Conservation (phyloP, 2,329 filamentous ascomycete genomes). For the Fusarium buharicum region DNA sequence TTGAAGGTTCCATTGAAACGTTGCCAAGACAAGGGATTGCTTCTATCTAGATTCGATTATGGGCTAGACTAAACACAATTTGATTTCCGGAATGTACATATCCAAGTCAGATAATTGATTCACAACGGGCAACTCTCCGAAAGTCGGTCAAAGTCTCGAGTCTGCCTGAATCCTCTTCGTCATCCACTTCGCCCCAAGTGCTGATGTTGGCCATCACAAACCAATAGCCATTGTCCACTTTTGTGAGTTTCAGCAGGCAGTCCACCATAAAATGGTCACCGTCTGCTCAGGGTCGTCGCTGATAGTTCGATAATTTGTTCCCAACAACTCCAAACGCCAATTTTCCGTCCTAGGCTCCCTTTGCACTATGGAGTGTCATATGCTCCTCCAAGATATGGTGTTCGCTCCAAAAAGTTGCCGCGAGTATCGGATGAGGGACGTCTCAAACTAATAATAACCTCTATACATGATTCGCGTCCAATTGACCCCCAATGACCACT, state of each 20-base stretch:
- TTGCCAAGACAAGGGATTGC: slow-evolving; percentile 9
- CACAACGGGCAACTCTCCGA: neutral
- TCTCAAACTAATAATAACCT: neutral
- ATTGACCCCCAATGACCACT: neutral
- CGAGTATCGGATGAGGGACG: slow-evolving; percentile 2
- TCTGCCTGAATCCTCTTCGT: slow-evolving; percentile 13
- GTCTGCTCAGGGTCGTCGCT: slow-evolving; percentile 14
- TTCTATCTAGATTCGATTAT: slow-evolving; percentile 12
- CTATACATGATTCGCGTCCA: neutral
- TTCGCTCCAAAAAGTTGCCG: neutral
- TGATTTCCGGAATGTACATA: neutral
- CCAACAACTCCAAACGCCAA: slow-evolving; percentile 43
- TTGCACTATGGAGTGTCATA: slow-evolving; percentile 4
- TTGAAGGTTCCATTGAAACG: slow-evolving; percentile 10
- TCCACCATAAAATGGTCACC: slow-evolving; percentile 19
- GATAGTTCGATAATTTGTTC: slow-evolving; percentile 19
- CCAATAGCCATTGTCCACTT: slow-evolving; percentile 27
- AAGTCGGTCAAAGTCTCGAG: neutral
- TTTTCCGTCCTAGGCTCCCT: slow-evolving; percentile 7
- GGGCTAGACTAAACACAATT: slow-evolving; percentile 3
- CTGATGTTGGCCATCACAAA: slow-evolving; percentile 28
- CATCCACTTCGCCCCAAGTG: slow-evolving; percentile 7
- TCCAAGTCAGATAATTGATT: neutral
- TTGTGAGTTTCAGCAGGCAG: slow-evolving; percentile 6
- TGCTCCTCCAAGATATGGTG: neutral